Percentiles rank a stretch among this genome's conserved stretches.
phyloP scores from a whole-genome alignment of 495 filamentous ascomycete species.

The Penicillium steckii region DNA sequence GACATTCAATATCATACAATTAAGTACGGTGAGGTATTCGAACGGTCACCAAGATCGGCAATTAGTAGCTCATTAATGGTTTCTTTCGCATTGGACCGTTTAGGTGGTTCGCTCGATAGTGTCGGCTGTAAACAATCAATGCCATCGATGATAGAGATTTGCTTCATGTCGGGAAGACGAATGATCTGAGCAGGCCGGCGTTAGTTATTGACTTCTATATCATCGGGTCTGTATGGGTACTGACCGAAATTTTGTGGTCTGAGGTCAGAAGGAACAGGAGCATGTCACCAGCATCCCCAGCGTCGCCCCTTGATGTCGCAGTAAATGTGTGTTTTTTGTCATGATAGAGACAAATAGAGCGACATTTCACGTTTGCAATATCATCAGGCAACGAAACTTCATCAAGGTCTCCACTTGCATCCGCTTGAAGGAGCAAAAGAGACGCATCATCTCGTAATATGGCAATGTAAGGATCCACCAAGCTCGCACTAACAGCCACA shows the following conservation, averaged over 20 bases:
- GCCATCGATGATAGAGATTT: conserved; percentile 52
- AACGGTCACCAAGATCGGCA: conserved; percentile 77
- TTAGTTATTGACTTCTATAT: background rate
- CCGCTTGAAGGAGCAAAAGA: conserved; percentile 70
- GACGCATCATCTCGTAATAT: conserved; percentile 80
- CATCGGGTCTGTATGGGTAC: conserved; percentile 22
- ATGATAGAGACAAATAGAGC: conserved; percentile 74
- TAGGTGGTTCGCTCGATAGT: conserved; percentile 68
- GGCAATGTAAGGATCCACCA: conserved; percentile 84
- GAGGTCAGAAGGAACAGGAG: conserved; percentile 72
- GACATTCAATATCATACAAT: conserved; percentile 66
- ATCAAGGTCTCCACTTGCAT: conserved; percentile 80
- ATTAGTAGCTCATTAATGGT: conserved; percentile 73
- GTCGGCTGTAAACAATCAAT: conserved; percentile 76
- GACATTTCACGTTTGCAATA: conserved; percentile 63
- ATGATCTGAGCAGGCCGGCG: conserved; percentile 35
- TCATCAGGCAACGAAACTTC: conserved; percentile 65
- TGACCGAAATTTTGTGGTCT: conserved; percentile 70
- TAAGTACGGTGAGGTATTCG: conserved; percentile 69
- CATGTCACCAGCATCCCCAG: conserved; percentile 47
- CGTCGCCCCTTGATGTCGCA: conserved; percentile 29
- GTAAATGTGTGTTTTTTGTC: conserved; percentile 60
- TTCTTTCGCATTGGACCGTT: conserved; percentile 68
- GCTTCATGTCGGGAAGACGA: conserved; percentile 35
- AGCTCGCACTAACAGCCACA: conserved; percentile 74